phyloP scores from a whole-genome alignment of 805 yeast genomes.

The Schwanniomyces pseudopolymorphus region DNA sequence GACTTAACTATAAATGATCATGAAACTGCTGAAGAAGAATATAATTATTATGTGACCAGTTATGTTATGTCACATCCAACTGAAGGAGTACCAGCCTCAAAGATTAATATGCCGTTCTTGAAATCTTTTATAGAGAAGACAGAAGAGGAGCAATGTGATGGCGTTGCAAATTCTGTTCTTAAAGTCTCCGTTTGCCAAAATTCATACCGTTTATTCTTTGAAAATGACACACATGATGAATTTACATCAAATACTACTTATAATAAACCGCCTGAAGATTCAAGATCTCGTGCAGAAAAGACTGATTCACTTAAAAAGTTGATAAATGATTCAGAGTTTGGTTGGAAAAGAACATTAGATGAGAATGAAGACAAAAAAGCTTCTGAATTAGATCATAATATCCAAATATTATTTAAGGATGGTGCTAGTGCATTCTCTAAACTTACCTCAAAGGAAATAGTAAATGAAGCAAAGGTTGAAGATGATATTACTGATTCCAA shows the following conservation, averaged over 20 bases:
- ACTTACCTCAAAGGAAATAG: slow-evolving; percentile 5
- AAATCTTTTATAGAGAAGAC: slow-evolving; percentile 55
- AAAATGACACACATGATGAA: slow-evolving; percentile 74
- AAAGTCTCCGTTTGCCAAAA: slow-evolving; percentile 77
- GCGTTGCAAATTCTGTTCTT: slow-evolving; percentile 65
- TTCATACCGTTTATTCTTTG: slow-evolving; percentile 79
- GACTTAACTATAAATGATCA: slow-evolving; percentile 76
- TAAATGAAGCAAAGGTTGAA: slow-evolving; percentile 5
- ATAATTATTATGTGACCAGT: slow-evolving; percentile 92
- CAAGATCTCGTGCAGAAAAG: slow-evolving; percentile 26
- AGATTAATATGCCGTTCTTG: slow-evolving; percentile 76
- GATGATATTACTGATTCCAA: slow-evolving; percentile 7
- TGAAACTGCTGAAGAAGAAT: slow-evolving; percentile 74
- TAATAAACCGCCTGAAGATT: slow-evolving; percentile 31
- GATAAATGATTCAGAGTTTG: slow-evolving; percentile 49
- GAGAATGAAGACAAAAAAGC: slow-evolving; percentile 34
- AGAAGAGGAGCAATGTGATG: slow-evolving; percentile 58
- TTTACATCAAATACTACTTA: slow-evolving; percentile 63
- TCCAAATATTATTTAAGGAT: slow-evolving; percentile 33
- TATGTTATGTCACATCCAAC: slow-evolving; percentile 95
- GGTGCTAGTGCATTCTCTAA: slow-evolving; percentile 36
- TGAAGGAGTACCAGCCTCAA: slow-evolving; percentile 84
- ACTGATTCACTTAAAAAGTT: slow-evolving; percentile 33
- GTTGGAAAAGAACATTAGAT: slow-evolving; percentile 51
- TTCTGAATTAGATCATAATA: slow-evolving; percentile 25